Conservation (phyloP, 139 green algal species). For the Chlamydomonas incerta region DNA sequence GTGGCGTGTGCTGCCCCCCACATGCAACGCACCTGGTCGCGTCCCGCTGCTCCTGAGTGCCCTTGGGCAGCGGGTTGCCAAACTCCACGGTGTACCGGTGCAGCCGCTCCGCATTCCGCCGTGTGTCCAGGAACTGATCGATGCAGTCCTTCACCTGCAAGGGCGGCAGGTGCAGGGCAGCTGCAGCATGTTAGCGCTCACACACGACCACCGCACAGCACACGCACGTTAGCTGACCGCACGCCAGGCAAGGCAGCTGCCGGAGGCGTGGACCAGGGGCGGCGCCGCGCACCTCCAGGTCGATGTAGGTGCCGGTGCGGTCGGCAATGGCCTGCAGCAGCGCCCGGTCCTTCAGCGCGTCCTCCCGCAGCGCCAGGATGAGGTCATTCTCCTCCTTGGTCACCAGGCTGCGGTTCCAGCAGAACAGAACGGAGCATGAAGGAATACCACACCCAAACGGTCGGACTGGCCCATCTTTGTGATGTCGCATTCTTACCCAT, state of each 20-base stretch:
- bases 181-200: no score
- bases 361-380: constrained; percentile 31
- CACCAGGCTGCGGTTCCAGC: constrained; percentile 3
- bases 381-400: constrained; percentile 30
- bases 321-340: constrained; percentile 38
- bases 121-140: constrained; percentile 34
- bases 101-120: constrained; percentile 13
- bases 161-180: not conserved
- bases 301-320: constrained; percentile 48
- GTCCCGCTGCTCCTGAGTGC: not conserved
- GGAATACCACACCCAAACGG: no score
- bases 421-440: no score
- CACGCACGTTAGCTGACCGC: no score
- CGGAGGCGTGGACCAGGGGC: no score
- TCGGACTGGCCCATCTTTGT: no score
- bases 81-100: constrained; percentile 43
- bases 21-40: not conserved
- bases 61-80: constrained; percentile 36
- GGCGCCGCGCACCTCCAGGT: constrained; percentile 37
- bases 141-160: constrained; percentile 54
- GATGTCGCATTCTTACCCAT: no score
- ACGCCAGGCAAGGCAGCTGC: not conserved
- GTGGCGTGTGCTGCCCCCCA: no score
- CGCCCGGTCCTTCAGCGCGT: constrained; percentile 7
- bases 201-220: no score